Evolutionary conservation across 2,329 filamentous ascomycete species (phyloP).

Genomic region (Fusarium keratoplasticum): DNA sequence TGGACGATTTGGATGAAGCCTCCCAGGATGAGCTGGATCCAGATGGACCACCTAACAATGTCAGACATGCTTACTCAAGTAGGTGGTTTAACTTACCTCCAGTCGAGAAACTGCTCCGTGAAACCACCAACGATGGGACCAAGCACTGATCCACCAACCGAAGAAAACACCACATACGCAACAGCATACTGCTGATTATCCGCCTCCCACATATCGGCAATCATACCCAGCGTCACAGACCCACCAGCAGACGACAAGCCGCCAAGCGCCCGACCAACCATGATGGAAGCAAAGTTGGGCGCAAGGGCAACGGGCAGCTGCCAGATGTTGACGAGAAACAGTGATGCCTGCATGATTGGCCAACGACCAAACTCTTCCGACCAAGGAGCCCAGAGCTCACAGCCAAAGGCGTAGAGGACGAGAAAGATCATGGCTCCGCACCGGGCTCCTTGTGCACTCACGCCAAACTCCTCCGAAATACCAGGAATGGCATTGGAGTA

Average conservation of each 20-base stretch:
- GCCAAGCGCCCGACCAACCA: conserved; percentile 77
- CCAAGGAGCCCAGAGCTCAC: conserved; percentile 90
- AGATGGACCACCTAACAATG: conserved; percentile 70
- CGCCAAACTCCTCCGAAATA: conserved; percentile 74
- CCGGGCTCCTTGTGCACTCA: conserved; percentile 76
- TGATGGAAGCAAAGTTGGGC: conserved; percentile 76
- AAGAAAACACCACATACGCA: conserved; percentile 81
- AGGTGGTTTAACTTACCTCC: conserved; percentile 74
- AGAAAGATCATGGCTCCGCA: conserved; percentile 83
- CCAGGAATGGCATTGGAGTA: conserved; percentile 77
- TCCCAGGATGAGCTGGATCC: conserved; percentile 87
- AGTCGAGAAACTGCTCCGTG: conserved; percentile 72
- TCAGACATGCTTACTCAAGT: too few species aligned
- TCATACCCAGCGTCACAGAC: conserved; percentile 80
- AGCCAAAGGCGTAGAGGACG: conserved; percentile 84
- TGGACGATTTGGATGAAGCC: conserved; percentile 75
- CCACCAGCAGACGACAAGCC: conserved; percentile 79
- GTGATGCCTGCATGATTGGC: conserved; percentile 77
- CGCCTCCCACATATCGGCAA: conserved; percentile 79
- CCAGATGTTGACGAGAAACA: conserved; percentile 83
- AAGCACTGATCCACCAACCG: conserved; percentile 80
- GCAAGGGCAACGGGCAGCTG: conserved; percentile 79
- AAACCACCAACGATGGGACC: conserved; percentile 85
- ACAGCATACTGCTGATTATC: conserved; percentile 81
- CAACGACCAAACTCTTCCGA: conserved; percentile 84